Conservation (phyloP, 2,329 filamentous ascomycete genomes). For the Trichoderma breve region DNA sequence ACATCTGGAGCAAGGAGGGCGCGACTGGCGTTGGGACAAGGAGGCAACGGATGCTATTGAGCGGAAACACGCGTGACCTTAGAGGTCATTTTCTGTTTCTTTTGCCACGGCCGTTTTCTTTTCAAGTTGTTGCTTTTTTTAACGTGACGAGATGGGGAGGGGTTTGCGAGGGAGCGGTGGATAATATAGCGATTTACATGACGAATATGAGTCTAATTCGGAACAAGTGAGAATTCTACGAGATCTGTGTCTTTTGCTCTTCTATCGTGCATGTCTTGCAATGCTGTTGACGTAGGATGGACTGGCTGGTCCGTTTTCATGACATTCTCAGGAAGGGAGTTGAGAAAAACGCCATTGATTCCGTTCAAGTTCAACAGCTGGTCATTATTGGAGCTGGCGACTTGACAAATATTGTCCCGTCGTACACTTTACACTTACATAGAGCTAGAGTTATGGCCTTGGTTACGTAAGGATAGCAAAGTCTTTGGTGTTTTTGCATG, state of each 20-base stretch:
- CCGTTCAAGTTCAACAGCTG: background rate
- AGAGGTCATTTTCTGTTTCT: background rate
- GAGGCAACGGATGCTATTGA: conserved; percentile 1
- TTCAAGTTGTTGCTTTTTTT: background rate
- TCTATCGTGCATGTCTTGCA: background rate
- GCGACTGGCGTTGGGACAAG: conserved; percentile 17
- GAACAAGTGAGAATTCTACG: background rate
- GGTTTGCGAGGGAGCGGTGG: background rate
- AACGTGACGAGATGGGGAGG: background rate
- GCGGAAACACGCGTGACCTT: background rate
- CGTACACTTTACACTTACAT: background rate
- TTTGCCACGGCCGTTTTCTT: background rate
- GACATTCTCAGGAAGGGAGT: background rate
- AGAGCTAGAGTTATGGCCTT: background rate
- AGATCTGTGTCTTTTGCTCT: background rate
- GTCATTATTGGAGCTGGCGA: background rate
- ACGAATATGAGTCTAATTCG: background rate
- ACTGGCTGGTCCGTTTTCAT: background rate
- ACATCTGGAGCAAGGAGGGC: background rate
- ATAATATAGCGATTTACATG: background rate
- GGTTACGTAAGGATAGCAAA: conserved; percentile 1
- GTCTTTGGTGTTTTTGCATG: conserved; percentile 1
- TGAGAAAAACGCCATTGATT: background rate
- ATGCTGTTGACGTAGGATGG: background rate
- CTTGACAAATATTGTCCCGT: background rate